Evolutionary conservation across 1,139 yeast genomes (phyloP), one percentile per base, ranked within the genome.

Genomic region (Taphrina betulina): DNA sequence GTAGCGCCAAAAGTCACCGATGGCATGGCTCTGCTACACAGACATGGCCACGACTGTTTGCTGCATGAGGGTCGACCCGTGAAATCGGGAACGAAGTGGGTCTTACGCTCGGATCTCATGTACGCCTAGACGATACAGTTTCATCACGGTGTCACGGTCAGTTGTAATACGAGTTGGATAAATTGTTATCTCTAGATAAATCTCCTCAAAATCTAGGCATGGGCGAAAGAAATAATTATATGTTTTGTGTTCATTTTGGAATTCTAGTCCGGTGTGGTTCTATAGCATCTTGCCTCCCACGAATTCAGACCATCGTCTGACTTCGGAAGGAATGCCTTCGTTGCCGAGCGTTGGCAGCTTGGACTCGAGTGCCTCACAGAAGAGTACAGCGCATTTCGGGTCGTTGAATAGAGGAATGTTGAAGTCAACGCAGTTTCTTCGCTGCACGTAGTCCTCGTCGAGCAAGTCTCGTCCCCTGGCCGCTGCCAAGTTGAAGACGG

Each of bases 381-480:
- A 92, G 64, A 94, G 75, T 65, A 82, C 71, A 2, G 96, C 84
- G 29, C 98, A 92, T 69, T 88, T 83, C 63, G 97, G 96, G 74
- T 92, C 98, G 69, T 92, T 92, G 76, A 92, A 90, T 70, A 92
- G 77, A 48, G 98, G 96, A 66, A 92, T 85, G 60, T 87, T 97
- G 71, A 94, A 92, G 72, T 92, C 99, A 74, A 92, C 94, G 53
- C 98, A 97, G 70, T 90, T 92, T 76, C 99, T 84, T 78, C 99
- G 84, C 97, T 92, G 92, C 57, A 90, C 85, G 69, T 92, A 92
- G 73, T 92, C 97, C 71, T 85, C 84, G 67, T 92, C 97, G 62
- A 81, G 73, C 63, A 87, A 78, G 63, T 78, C 74, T 67, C 86
- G 94, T 36, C 97, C 98, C 70, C 96, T 81, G 50, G 88, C 85